Percentiles rank a stretch among this genome's conserved stretches.
Evolutionary conservation across 371 early-diverging fungal genomes (phyloP).

Genomic region (Rhizopus delemar): DNA sequence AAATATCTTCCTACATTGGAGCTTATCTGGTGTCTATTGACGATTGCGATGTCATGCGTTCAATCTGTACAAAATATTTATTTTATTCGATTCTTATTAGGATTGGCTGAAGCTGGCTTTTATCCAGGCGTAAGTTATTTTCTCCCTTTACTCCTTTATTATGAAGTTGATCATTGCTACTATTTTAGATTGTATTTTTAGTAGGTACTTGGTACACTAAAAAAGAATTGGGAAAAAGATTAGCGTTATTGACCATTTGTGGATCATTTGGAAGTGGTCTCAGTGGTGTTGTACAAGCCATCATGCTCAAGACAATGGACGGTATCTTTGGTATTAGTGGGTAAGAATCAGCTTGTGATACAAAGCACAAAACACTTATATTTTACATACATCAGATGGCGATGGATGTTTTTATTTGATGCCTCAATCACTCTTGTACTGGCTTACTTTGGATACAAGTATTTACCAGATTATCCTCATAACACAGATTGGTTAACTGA

Average conservation of each 20-base stretch:
- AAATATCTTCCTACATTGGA: conserved; percentile 56
- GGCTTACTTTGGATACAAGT: conserved; percentile 31
- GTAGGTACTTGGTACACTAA: conserved; percentile 57
- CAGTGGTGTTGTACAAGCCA: conserved; percentile 49
- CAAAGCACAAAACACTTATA: background rate
- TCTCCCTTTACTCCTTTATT: conserved; percentile 13
- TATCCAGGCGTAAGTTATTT: conserved; percentile 46
- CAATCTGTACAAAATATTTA: conserved; percentile 49
- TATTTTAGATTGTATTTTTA: conserved; percentile 41
- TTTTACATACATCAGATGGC: conserved; percentile 31
- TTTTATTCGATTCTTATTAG: conserved; percentile 56
- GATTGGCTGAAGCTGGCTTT: conserved; percentile 66
- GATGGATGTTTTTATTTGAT: conserved; percentile 53
- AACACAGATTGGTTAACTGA: conserved; percentile 44
- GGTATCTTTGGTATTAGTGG: conserved; percentile 49
- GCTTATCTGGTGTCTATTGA: conserved; percentile 56
- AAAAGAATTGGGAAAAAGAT: conserved; percentile 43
- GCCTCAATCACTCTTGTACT: conserved; percentile 35
- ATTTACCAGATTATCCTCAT: conserved; percentile 48
- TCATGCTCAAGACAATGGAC: conserved; percentile 49
- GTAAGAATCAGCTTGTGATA: conserved; percentile 15
- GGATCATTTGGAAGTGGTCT: conserved; percentile 44
- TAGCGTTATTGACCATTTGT: conserved; percentile 43
- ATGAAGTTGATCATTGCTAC: too few relatives aligned
- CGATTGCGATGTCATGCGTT: conserved; percentile 62